These are phyloP conservation scores for Dactylis glomerata DNA, from an alignment of 176 grass and related monocot genomes.

Conservation along the genomic window DNA sequence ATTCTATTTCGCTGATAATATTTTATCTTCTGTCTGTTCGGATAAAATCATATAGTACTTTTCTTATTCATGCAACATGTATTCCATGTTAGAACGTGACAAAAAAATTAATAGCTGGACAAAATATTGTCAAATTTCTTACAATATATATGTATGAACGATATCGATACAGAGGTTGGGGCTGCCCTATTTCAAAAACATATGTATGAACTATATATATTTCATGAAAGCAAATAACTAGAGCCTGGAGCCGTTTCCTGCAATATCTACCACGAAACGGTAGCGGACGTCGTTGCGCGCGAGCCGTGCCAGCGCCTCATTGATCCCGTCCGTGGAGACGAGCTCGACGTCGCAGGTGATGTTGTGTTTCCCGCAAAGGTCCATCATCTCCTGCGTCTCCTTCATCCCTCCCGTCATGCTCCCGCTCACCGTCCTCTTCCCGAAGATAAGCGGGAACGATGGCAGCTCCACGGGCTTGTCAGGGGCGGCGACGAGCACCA, in stretches of 20 bases:
- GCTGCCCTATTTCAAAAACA: no score
- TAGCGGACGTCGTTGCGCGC: conserved; percentile 83
- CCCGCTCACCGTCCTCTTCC: conserved; percentile 68
- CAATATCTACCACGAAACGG: conserved; percentile 73
- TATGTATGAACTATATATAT: no score
- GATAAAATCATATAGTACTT: no score
- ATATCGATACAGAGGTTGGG: no score
- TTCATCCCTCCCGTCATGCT: conserved; percentile 76
- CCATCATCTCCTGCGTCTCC: conserved; percentile 94
- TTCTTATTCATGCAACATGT: no score
- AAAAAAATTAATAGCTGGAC: no score
- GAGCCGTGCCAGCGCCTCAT: conserved; percentile 48
- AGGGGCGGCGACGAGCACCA: conserved; percentile 72
- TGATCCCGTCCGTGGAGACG: conserved; percentile 51
- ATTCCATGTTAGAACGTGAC: no score
- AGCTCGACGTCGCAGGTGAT: conserved; percentile 79
- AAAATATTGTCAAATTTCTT: no score
- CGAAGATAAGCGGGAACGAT: conserved; percentile 86
- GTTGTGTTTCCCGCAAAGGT: conserved; percentile 56
- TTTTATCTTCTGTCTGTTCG: no score
- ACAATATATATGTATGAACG: no score
- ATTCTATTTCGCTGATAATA: no score
- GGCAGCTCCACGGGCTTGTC: conserved; percentile 82
- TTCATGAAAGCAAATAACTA: no score
- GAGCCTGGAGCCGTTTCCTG: conserved; percentile 7